Evolutionary conservation across 495 filamentous ascomycete species (phyloP).

Genomic region (Clavariopsis aquatica): DNA sequence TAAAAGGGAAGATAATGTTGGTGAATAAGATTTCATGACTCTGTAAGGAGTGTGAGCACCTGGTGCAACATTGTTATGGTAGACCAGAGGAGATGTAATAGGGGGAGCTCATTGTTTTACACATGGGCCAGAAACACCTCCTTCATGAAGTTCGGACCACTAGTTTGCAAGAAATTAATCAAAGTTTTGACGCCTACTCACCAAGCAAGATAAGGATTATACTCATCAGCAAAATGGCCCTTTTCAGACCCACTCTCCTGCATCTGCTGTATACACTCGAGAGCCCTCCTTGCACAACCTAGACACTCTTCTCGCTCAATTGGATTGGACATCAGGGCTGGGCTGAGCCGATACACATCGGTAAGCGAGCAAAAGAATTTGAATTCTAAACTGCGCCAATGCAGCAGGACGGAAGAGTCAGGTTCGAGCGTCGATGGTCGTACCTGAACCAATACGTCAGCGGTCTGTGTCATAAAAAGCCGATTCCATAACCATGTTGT

Average conservation of each 20-base stretch:
- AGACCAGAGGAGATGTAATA: too few relatives aligned
- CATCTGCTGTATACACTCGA: conserved; percentile 1
- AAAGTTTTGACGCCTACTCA: too few relatives aligned
- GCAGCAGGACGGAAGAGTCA: background rate
- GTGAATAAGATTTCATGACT: too few relatives aligned
- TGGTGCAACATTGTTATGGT: too few relatives aligned
- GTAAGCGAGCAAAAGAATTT: conserved; percentile 18
- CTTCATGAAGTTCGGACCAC: too few relatives aligned
- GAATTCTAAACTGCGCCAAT: conserved; percentile 17
- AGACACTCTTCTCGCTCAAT: conserved; percentile 18
- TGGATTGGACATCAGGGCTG: conserved; percentile 7
- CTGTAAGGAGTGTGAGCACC: background rate
- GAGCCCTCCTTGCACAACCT: conserved; percentile 12
- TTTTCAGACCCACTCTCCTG: background rate
- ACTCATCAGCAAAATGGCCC: conserved; percentile 10
- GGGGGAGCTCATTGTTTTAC: too few relatives aligned
- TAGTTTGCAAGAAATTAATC: too few relatives aligned
- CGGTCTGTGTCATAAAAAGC: background rate
- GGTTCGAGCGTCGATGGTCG: background rate
- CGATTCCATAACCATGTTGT: background rate
- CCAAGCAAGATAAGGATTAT: conserved; percentile 16
- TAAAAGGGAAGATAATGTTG: too few relatives aligned
- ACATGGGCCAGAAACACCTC: too few relatives aligned
- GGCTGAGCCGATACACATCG: conserved; percentile 13
- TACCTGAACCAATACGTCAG: background rate